A percentile compares a stretch with the other conserved stretches of the same genome.
Evolutionary conservation across 352 stramenopile genomes (phyloP).

Genomic region (Globisporangium emineosum): DNA sequence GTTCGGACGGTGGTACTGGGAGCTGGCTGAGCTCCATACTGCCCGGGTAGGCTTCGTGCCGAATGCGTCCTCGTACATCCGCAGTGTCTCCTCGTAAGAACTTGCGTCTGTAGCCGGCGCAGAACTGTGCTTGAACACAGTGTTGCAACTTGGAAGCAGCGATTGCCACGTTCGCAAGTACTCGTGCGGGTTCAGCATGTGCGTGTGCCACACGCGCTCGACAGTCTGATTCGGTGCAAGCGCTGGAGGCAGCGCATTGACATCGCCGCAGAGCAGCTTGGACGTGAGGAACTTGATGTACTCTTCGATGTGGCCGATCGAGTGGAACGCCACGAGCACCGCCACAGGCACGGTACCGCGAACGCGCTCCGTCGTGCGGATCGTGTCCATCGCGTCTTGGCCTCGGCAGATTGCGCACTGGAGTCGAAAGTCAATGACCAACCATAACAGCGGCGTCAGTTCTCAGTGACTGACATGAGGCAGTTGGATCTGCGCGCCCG

Average conservation of each 20-base stretch:
- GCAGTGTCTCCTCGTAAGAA: background rate
- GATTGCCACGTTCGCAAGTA: background rate
- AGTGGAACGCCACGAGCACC: constrained; percentile 1
- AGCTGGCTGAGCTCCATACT: too few relatives aligned
- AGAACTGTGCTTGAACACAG: constrained; percentile 10
- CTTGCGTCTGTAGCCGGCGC: background rate
- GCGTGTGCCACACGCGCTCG: constrained; percentile 3
- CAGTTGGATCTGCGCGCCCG: too few relatives aligned
- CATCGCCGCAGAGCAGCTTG: background rate
- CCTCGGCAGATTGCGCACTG: too few relatives aligned
- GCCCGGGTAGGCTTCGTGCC: background rate
- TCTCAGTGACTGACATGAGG: too few relatives aligned
- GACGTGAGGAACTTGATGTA: background rate
- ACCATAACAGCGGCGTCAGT: too few relatives aligned
- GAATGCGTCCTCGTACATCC: background rate
- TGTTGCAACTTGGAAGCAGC: background rate
- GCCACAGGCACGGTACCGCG: background rate
- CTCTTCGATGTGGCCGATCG: background rate
- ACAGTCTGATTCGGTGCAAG: background rate
- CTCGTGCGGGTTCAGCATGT: background rate
- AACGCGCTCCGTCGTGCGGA: background rate
- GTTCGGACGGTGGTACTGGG: too few relatives aligned
- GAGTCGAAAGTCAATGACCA: too few relatives aligned
- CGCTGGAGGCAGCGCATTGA: background rate
- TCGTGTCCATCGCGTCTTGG: background rate